Percentiles rank a stretch among this genome's conserved stretches.
These are phyloP conservation scores for Claviceps capensis DNA, from an alignment of 2,329 filamentous ascomycete genomes.

Conservation along the genomic window DNA sequence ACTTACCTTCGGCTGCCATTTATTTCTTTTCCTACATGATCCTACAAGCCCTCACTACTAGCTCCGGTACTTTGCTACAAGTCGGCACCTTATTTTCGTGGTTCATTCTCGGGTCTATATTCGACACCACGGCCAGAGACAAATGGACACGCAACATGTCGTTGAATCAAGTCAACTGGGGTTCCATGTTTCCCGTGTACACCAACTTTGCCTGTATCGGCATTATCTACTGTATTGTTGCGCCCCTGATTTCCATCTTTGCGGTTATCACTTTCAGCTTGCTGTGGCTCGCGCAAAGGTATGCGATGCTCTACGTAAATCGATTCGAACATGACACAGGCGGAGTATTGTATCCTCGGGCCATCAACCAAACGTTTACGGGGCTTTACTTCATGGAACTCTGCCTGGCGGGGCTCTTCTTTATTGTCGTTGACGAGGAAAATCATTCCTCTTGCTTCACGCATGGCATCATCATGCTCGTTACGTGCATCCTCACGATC, in stretches of 20 bases:
- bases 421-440: constrained; percentile 51
- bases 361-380: constrained; percentile 91
- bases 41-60: constrained; percentile 81
- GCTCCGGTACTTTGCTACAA: constrained; percentile 78
- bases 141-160: constrained; percentile 80
- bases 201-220: constrained; percentile 93
- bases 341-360: constrained; percentile 78
- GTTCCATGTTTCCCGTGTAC: constrained; percentile 87
- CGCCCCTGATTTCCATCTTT: constrained; percentile 84
- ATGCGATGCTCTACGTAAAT: constrained; percentile 90
- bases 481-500: constrained; percentile 55
- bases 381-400: constrained; percentile 93
- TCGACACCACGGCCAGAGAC: constrained; percentile 67
- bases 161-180: constrained; percentile 72
- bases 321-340: constrained; percentile 85
- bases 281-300: constrained; percentile 91
- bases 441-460: constrained; percentile 46
- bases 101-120: constrained; percentile 65
- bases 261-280: constrained; percentile 84
- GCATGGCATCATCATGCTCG: constrained; percentile 77
- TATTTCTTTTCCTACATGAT: constrained; percentile 99
- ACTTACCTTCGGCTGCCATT: constrained; percentile 76
- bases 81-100: constrained; percentile 65
- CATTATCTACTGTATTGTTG: constrained; percentile 75
- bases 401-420: constrained; percentile 79